These are phyloP conservation scores for Lecanicillium sp. DNA, from an alignment of 2,329 filamentous ascomycete genomes.

Conservation along the genomic window DNA sequence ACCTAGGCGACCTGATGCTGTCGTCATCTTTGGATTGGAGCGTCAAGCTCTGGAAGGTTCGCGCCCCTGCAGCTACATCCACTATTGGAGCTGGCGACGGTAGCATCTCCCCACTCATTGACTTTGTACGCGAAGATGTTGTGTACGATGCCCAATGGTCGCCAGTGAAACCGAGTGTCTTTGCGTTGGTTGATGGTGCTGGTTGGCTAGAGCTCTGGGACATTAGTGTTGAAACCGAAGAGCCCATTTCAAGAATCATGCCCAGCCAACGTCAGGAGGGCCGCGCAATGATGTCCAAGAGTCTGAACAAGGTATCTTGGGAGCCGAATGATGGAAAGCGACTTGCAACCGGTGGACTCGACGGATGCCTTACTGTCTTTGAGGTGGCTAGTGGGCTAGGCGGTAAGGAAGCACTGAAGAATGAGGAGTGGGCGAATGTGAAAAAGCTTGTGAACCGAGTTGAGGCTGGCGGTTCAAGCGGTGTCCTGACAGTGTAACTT, in stretches of 20 bases:
- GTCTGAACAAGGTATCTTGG: constrained; percentile 91
- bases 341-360: constrained; percentile 83
- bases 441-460: constrained; percentile 79
- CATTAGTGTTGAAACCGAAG: constrained; percentile 83
- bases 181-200: constrained; percentile 87
- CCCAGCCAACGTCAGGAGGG: constrained; percentile 60
- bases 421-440: constrained; percentile 87
- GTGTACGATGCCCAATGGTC: constrained; percentile 97
- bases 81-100: constrained; percentile 46
- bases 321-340: constrained; percentile 81
- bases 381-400: constrained; percentile 79
- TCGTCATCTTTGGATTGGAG: constrained; percentile 95
- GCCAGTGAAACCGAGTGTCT: constrained; percentile 86
- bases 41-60: constrained; percentile 93
- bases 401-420: constrained; percentile 72
- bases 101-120: constrained; percentile 65
- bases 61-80: constrained; percentile 65
- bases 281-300: constrained; percentile 66
- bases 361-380: constrained; percentile 84
- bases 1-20: constrained; percentile 87
- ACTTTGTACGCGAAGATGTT: constrained; percentile 89
- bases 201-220: constrained; percentile 95
- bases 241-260: constrained; percentile 73
- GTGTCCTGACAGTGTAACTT: constrained; percentile 32
- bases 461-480: constrained; percentile 51